phyloP scores from a whole-genome alignment of 1,284 basidiomycete species.

The Mycena sp. region DNA sequence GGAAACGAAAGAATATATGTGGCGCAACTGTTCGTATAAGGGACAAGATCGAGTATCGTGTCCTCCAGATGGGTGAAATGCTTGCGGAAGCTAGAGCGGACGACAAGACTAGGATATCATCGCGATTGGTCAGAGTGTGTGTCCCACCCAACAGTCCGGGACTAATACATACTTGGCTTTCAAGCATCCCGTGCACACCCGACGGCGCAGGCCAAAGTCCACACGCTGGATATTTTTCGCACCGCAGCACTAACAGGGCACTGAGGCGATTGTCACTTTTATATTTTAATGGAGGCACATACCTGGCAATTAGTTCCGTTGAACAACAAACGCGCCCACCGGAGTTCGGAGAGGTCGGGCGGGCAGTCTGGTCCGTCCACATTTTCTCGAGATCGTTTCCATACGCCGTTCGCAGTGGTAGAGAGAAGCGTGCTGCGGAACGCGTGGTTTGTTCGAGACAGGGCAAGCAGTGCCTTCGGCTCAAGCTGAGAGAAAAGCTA shows the following conservation, averaged over 20 bases:
- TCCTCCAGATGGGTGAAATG: constrained; percentile 38
- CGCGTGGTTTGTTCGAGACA: constrained; percentile 41
- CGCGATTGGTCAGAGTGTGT: background rate
- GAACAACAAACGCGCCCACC: constrained; percentile 46
- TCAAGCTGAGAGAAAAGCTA: constrained; percentile 40
- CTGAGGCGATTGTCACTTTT: background rate
- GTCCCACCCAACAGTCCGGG: no score
- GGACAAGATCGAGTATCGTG: constrained; percentile 40
- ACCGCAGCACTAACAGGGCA: constrained; percentile 38
- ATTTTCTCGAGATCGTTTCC: constrained; percentile 40
- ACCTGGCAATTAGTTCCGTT: constrained; percentile 41
- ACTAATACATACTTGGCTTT: constrained; percentile 38
- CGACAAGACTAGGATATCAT: constrained; percentile 35
- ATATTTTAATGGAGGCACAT: background rate
- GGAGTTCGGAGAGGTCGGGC: constrained; percentile 40
- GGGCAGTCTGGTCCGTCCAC: constrained; percentile 36
- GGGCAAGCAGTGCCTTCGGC: constrained; percentile 42
- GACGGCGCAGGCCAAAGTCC: constrained; percentile 44
- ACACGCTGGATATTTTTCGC: constrained; percentile 37
- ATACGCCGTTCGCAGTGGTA: constrained; percentile 33
- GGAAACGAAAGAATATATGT: background rate
- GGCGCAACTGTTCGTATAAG: constrained; percentile 41
- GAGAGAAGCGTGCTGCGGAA: constrained; percentile 39
- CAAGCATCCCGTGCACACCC: constrained; percentile 42
- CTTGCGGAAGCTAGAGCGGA: constrained; percentile 33